phyloP scores from a whole-genome alignment of 1,284 basidiomycete species.

The Puccinia coronata region DNA sequence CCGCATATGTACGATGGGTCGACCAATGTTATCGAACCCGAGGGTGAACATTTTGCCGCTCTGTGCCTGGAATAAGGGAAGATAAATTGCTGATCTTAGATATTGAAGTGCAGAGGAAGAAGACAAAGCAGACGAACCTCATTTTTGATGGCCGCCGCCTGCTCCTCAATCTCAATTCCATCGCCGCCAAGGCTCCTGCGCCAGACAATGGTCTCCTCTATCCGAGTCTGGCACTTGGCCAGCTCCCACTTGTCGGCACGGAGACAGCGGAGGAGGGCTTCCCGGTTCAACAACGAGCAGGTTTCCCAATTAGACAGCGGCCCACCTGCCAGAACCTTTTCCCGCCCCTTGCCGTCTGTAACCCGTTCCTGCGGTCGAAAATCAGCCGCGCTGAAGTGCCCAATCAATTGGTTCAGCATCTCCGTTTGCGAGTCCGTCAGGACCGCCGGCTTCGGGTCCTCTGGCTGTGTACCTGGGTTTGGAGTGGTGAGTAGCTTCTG shows the following conservation, averaged over 20 bases:
- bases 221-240: slow-evolving; percentile 56
- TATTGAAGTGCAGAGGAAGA: background rate
- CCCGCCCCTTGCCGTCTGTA: slow-evolving; percentile 51
- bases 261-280: slow-evolving; percentile 58
- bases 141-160: slow-evolving; percentile 6
- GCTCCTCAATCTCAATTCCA: slow-evolving; percentile 51
- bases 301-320: slow-evolving; percentile 57
- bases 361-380: slow-evolving; percentile 51
- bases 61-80: slow-evolving; percentile 55
- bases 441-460: slow-evolving; percentile 13
- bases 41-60: slow-evolving; percentile 60
- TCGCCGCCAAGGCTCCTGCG: slow-evolving; percentile 60
- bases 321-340: slow-evolving; percentile 31
- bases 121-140: slow-evolving; percentile 10
- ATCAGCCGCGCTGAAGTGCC: slow-evolving; percentile 52
- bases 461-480: background rate
- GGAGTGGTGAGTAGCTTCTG: slow-evolving; percentile 13
- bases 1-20: slow-evolving; percentile 61
- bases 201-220: slow-evolving; percentile 60
- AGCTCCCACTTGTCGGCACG: slow-evolving; percentile 60
- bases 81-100: background rate
- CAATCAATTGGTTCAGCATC: slow-evolving; percentile 52
- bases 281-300: slow-evolving; percentile 57
- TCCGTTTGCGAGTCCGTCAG: slow-evolving; percentile 23
- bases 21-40: slow-evolving; percentile 58